These are phyloP conservation scores for Alternaria arbusti DNA, from an alignment of 2,329 filamentous ascomycete genomes.

Conservation along the genomic window DNA sequence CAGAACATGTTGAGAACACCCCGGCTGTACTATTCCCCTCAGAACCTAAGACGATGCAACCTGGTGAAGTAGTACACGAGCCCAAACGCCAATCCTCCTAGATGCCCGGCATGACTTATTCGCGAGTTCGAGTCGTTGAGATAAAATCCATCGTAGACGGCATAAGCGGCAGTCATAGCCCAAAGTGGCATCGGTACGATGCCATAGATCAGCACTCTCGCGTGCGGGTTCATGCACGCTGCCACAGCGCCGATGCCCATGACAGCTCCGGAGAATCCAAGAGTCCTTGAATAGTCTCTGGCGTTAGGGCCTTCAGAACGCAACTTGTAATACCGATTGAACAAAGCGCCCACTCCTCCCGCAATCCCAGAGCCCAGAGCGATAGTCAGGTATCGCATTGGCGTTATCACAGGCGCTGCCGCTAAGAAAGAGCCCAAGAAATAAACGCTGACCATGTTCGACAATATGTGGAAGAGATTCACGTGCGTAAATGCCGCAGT, in stretches of 20 bases:
- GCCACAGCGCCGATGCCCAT: constrained; percentile 50
- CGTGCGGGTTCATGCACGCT: constrained; percentile 47
- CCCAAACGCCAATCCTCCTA: constrained; percentile 54
- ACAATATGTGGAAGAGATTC: constrained; percentile 43
- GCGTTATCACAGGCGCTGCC: constrained; percentile 37
- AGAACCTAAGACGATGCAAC: constrained; percentile 23
- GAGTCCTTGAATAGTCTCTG: constrained; percentile 12
- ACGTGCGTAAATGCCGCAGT: constrained; percentile 52
- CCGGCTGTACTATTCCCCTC: background rate
- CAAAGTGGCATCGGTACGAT: constrained; percentile 52
- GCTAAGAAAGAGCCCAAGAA: constrained; percentile 47
- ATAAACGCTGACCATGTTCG: constrained; percentile 52
- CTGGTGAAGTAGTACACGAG: constrained; percentile 35
- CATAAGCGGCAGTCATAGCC: constrained; percentile 44
- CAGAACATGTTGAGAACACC: background rate
- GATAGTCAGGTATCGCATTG: constrained; percentile 30
- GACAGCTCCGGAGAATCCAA: constrained; percentile 50
- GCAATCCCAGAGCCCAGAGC: constrained; percentile 40
- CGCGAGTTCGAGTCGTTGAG: constrained; percentile 36
- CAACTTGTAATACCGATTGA: constrained; percentile 11
- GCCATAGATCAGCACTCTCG: constrained; percentile 44
- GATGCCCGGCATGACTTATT: constrained; percentile 53
- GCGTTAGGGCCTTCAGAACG: background rate
- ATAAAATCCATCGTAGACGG: constrained; percentile 48
- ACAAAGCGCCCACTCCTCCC: constrained; percentile 28